Conservation (phyloP, 148 eudicot genomes). For the Vaccinium myrtillus region DNA sequence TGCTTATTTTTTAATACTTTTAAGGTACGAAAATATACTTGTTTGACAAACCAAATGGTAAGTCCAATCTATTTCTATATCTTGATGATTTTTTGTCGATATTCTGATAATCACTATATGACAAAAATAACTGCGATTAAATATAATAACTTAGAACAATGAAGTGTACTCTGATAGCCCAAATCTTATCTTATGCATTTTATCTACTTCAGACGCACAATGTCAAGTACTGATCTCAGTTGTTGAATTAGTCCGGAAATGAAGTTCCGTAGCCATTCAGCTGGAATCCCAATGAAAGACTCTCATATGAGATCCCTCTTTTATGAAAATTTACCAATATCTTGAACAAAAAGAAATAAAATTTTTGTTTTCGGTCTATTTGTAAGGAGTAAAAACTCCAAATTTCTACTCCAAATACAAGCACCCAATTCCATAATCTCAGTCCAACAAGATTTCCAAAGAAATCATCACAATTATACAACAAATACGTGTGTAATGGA, state of each 20-base stretch:
- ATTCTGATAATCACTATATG: too few relatives aligned
- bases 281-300: not conserved
- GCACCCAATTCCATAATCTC: not conserved
- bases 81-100: too few relatives aligned
- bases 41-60: too few relatives aligned
- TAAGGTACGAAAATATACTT: too few relatives aligned
- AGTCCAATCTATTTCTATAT: too few relatives aligned
- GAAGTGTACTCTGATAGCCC: not conserved
- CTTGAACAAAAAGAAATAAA: not conserved
- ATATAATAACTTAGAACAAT: not conserved
- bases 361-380: not conserved
- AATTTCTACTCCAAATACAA: not conserved
- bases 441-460: not conserved
- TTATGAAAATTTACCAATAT: not conserved
- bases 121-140: too few relatives aligned
- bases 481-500: too few relatives aligned
- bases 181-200: not conserved
- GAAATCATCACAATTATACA: not conserved
- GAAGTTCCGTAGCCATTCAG: too few relatives aligned
- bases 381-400: not conserved
- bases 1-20: too few relatives aligned
- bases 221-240: not conserved
- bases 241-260: not conserved
- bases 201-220: not conserved
- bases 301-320: not conserved